A percentile compares a stretch with the other conserved stretches of the same genome.
Conservation (phyloP, 2,329 filamentous ascomycete species). For the Ophiostoma angusticollis region DNA sequence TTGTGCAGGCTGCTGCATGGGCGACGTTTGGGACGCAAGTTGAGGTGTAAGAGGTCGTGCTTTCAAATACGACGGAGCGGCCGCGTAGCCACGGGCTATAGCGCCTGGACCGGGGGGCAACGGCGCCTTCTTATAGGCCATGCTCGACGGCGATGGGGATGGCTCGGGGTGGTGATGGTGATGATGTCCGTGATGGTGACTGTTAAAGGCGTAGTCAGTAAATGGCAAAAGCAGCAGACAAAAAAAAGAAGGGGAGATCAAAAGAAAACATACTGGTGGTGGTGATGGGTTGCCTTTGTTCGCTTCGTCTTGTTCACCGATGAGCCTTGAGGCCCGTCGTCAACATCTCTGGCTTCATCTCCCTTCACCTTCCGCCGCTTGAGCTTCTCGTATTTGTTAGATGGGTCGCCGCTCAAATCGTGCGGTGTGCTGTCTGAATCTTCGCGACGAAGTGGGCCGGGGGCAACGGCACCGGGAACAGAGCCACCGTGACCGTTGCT, state of each 20-base stretch:
- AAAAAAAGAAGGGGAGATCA: background rate
- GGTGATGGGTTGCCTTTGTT: constrained; percentile 51
- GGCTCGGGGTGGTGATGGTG: constrained; percentile 41
- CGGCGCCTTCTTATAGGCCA: constrained; percentile 34
- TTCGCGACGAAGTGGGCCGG: constrained; percentile 37
- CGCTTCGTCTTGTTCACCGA: constrained; percentile 50
- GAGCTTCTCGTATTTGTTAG: constrained; percentile 30
- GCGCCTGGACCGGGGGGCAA: constrained; percentile 27
- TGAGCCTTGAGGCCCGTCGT: constrained; percentile 51
- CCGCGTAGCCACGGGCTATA: constrained; percentile 21
- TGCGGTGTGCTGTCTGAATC: constrained; percentile 33
- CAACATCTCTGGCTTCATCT: constrained; percentile 55
- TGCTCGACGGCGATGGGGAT: constrained; percentile 27
- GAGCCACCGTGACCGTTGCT: constrained; percentile 1
- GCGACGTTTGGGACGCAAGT: background rate
- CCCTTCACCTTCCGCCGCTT: constrained; percentile 64
- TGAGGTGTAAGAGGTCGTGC: too few relatives aligned
- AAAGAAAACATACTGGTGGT: constrained; percentile 46
- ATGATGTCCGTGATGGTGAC: constrained; percentile 43
- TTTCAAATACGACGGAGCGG: too few relatives aligned
- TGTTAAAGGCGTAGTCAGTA: too few relatives aligned
- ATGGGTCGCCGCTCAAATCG: constrained; percentile 31
- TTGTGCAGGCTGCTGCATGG: constrained; percentile 11
- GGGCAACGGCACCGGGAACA: background rate
- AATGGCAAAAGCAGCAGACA: background rate